Evolutionary conservation across 352 stramenopile genomes (phyloP).

Genomic region (Pythium graminicola): DNA sequence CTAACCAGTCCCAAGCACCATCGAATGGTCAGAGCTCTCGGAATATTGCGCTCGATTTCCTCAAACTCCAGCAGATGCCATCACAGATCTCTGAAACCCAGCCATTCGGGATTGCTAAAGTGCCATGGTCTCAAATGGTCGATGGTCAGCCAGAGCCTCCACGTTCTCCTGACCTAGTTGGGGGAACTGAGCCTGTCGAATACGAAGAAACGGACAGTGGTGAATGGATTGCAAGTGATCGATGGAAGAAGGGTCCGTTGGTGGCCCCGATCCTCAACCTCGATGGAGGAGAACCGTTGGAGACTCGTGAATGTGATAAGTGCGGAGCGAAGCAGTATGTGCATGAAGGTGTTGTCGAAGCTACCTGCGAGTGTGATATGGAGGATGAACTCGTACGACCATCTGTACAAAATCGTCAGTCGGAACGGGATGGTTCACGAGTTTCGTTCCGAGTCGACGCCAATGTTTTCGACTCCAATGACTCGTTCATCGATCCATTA

Average conservation of each 20-base stretch:
- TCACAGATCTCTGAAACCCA: background rate
- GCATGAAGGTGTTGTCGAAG: conserved; percentile 34
- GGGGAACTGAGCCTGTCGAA: conserved; percentile 39
- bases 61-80: conserved; percentile 1
- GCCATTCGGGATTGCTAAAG: background rate
- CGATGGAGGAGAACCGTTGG: conserved; percentile 9
- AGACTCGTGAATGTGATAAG: conserved; percentile 33
- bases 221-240: conserved; percentile 51
- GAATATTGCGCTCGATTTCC: conserved; percentile 7
- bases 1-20: background rate
- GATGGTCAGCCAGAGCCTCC: conserved; percentile 12
- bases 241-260: conserved; percentile 21
- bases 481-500: conserved; percentile 2
- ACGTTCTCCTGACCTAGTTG: conserved; percentile 16
- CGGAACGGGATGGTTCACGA: conserved; percentile 12
- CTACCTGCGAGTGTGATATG: conserved; percentile 39
- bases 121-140: conserved; percentile 7
- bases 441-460: conserved; percentile 16
- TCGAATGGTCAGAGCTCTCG: background rate
- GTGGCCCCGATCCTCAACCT: conserved; percentile 11
- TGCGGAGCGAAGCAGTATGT: conserved; percentile 43
- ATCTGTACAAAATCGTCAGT: conserved; percentile 13
- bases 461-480: conserved; percentile 3
- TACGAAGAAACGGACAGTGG: conserved; percentile 53
- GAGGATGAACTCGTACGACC: conserved; percentile 17